These are phyloP conservation scores for Ascochyta clinopodiicola DNA, from an alignment of 2,329 filamentous ascomycete species.

Conservation along the genomic window DNA sequence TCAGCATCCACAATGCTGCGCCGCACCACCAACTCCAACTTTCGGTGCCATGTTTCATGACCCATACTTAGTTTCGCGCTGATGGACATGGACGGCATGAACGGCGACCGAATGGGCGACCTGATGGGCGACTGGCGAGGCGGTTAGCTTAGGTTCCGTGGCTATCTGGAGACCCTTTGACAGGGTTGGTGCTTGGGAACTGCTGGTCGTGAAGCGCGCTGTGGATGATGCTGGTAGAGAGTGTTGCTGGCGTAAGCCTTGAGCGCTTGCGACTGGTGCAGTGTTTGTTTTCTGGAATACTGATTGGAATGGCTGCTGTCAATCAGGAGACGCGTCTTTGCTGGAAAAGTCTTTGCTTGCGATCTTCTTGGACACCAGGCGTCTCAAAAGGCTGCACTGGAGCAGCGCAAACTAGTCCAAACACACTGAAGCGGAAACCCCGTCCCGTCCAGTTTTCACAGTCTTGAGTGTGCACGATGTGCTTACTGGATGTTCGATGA, in stretches of 20 bases:
- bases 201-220: not conserved
- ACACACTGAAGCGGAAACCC: too few species aligned
- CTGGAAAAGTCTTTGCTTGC: not conserved
- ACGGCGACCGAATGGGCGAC: slow-evolving; percentile 5
- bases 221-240: not conserved
- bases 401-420: too few species aligned
- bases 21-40: slow-evolving; percentile 12
- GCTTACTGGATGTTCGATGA: not conserved
- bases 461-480: not conserved
- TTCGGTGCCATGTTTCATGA: slow-evolving; percentile 6
- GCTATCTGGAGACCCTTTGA: not conserved
- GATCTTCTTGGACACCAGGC: not conserved
- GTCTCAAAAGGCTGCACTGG: not conserved
- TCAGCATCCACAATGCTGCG: slow-evolving; percentile 13
- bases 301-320: not conserved
- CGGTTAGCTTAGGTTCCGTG: slow-evolving; percentile 4
- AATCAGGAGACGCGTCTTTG: not conserved
- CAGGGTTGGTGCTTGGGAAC: not conserved
- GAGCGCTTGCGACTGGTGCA: not conserved
- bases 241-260: not conserved
- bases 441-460: not conserved
- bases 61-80: slow-evolving; percentile 11
- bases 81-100: slow-evolving; percentile 5
- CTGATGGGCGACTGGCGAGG: slow-evolving; percentile 6
- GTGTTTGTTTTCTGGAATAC: not conserved